These are phyloP conservation scores for Zea luxurians DNA, from an alignment of 176 grass and related monocot species.

Conservation along the genomic window DNA sequence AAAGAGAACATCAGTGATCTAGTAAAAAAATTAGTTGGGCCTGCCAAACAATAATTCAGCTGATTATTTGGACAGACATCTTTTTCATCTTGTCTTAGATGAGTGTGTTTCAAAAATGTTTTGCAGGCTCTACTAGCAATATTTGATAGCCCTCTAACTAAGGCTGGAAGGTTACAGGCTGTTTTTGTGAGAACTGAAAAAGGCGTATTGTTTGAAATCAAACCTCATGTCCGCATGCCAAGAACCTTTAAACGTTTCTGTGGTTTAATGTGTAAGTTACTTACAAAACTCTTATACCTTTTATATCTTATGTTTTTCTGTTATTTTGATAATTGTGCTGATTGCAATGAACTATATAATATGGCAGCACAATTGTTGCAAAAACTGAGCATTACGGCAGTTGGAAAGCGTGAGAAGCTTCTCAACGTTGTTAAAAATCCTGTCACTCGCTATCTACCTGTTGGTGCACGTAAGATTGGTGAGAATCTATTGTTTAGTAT, in stretches of 20 bases:
- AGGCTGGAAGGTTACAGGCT: slow-evolving; percentile 90
- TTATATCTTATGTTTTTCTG: not conserved
- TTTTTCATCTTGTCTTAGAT: not conserved
- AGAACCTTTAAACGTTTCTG: slow-evolving; percentile 90
- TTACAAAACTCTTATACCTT: slow-evolving; percentile 10
- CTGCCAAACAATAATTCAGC: not conserved
- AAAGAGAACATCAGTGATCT: not conserved
- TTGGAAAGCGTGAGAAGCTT: slow-evolving; percentile 88
- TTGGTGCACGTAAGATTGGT: slow-evolving; percentile 84
- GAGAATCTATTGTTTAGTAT: slow-evolving; percentile 15
- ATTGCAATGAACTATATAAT: slow-evolving; percentile 22
- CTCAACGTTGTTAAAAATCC: slow-evolving; percentile 98
- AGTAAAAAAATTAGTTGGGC: not conserved
- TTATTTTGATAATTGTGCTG: slow-evolving; percentile 18
- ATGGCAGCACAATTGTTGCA: slow-evolving; percentile 86
- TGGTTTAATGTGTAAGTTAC: slow-evolving; percentile 86
- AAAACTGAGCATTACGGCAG: slow-evolving; percentile 93
- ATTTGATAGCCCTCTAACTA: slow-evolving; percentile 94
- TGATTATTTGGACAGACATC: not conserved
- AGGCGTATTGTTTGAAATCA: slow-evolving; percentile 93
- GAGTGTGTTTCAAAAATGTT: slow-evolving; percentile 17
- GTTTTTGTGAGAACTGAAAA: slow-evolving; percentile 95
- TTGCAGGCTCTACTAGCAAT: slow-evolving; percentile 85
- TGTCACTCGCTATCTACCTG: slow-evolving; percentile 78
- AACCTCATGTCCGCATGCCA: slow-evolving; percentile 88